Evolutionary conservation across 225 moss, liverwort and hornwort species (phyloP).

Genomic region (Thuidium tamariscinum): DNA sequence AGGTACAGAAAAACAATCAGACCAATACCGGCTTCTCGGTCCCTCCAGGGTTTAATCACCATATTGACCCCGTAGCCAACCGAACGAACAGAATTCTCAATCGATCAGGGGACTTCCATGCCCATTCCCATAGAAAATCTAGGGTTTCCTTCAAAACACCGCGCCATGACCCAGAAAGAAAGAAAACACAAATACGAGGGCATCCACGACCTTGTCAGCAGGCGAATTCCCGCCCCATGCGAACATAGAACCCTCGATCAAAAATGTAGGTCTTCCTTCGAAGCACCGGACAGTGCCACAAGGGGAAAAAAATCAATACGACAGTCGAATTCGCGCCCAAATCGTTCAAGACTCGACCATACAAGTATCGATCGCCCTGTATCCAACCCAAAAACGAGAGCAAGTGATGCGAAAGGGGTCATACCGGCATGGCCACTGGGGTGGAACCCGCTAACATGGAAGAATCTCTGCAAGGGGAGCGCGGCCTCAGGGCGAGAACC

Average conservation of each 20-base stretch:
- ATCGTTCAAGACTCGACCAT: background rate
- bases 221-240: background rate
- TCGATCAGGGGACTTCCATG: background rate
- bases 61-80: background rate
- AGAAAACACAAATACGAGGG: background rate
- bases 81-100: background rate
- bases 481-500: background rate
- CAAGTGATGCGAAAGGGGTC: background rate
- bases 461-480: background rate
- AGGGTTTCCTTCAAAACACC: background rate
- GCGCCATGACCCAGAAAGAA: background rate
- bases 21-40: no score
- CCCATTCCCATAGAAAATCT: background rate
- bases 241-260: background rate
- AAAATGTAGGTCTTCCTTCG: background rate
- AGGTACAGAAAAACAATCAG: background rate
- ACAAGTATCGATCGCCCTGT: background rate
- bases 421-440: constrained; percentile 4
- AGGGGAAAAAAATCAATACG: no score
- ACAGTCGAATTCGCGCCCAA: background rate
- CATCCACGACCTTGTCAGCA: background rate
- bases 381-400: background rate
- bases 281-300: background rate
- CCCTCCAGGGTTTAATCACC: background rate
- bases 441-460: background rate